Evolutionary conservation across 176 grass and related monocot species (phyloP), one percentile per base, ranked within the genome.

Genomic region (Juncus inflexus): DNA sequence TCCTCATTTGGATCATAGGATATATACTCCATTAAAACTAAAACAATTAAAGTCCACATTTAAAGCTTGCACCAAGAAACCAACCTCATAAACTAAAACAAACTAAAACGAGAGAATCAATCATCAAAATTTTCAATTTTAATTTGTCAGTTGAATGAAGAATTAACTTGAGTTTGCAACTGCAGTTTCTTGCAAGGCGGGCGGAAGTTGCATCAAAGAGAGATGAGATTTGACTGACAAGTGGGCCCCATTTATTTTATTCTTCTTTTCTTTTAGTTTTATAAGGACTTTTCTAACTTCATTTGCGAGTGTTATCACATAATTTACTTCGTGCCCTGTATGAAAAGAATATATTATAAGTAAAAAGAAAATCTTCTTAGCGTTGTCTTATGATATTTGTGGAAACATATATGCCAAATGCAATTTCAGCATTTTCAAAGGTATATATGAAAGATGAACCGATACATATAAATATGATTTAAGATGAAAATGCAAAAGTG

Each of bases 271-370:
- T 37, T 54, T 66, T 35, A 59, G 40, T 4, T 37, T 57, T 37
- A 3, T 35, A 12, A 82, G 80, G 2, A 82, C 60, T 35, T 77
- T 77, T 10, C 74, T 71, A 40, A 82, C 80, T 60, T 77, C 73
- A 42, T 82, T 66, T 47, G 80, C 74, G 14, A 82, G 66, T 56
- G 70, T 28, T 3, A 72, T 63, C 50, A 82, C 80, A 61, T 82
- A 82, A 61, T 72, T 64, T 4, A 77, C 80, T 77, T 83, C 60
- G 51, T 83, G 80, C 4, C 80, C 80, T 83, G 66, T 28, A 50
- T 1, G 4, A 9, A 47, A 47, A 47, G 43, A 13, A 40, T 4
- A 38, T 4, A 38, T 12, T 5, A 47, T 47, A 47, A 47, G 2
- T 47, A 9, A 47, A 47, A 47, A 6, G 43, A 47, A 13, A 41